Conservation (phyloP, 2,329 filamentous ascomycete species). For the Ceratocystis eucalypticola region DNA sequence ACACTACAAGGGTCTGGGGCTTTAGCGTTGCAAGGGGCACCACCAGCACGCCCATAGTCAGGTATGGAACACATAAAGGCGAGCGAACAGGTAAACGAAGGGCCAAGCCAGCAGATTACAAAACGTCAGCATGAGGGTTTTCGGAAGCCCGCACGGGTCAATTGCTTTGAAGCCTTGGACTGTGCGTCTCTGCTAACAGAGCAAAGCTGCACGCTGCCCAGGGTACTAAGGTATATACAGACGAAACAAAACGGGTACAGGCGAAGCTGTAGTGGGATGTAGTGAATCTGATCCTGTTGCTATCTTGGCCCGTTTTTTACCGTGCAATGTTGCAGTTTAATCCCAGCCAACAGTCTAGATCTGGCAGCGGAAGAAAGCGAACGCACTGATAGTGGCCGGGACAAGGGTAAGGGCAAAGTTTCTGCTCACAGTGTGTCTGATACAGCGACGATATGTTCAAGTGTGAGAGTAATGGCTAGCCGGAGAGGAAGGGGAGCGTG, state of each 20-base stretch:
- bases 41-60: background rate
- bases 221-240: background rate
- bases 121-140: background rate
- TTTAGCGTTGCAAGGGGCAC: background rate
- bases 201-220: background rate
- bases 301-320: slow-evolving; percentile 5
- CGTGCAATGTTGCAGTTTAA: slow-evolving; percentile 7
- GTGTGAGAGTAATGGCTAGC: background rate
- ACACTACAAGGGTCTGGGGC: slow-evolving; percentile 3
- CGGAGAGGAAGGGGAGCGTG: background rate
- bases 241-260: slow-evolving; percentile 1
- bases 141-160: background rate
- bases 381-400: slow-evolving; percentile 10
- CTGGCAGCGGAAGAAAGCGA: slow-evolving; percentile 13
- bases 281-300: slow-evolving; percentile 1
- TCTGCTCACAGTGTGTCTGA: background rate
- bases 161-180: background rate
- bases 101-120: background rate
- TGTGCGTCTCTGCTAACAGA: background rate
- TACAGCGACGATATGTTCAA: no score
- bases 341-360: slow-evolving; percentile 4
- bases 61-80: background rate
- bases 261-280: background rate
- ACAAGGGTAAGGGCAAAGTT: background rate
- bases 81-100: background rate